These are phyloP conservation scores for Trametopsis cervina DNA, from an alignment of 768 basidiomycete genomes.

Conservation along the genomic window DNA sequence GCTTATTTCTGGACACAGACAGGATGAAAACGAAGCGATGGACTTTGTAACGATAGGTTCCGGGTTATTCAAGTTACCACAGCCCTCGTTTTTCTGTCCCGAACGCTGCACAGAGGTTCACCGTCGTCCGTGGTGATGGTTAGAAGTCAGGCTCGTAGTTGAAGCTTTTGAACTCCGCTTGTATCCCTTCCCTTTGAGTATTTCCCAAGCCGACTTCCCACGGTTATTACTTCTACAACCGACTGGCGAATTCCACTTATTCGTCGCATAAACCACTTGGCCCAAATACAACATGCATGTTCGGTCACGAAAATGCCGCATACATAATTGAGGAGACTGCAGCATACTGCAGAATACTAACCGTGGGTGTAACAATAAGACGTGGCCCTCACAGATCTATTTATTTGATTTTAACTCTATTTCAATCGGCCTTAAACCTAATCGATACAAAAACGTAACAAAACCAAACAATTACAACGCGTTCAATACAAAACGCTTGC, in stretches of 20 bases:
- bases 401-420: background rate
- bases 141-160: constrained; percentile 20
- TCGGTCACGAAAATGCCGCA: too few relatives aligned
- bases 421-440: constrained; percentile 10
- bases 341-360: too few relatives aligned
- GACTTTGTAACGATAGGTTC: constrained; percentile 10
- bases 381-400: too few relatives aligned
- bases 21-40: constrained; percentile 17
- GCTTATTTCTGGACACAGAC: constrained; percentile 40
- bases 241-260: too few relatives aligned
- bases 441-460: constrained; percentile 9
- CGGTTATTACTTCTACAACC: constrained; percentile 9
- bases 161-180: constrained; percentile 22
- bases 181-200: constrained; percentile 10
- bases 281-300: too few relatives aligned
- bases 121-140: constrained; percentile 24
- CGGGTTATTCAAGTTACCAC: constrained; percentile 18
- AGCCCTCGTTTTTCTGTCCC: constrained; percentile 18
- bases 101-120: constrained; percentile 11
- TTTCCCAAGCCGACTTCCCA: constrained; percentile 13
- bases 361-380: too few relatives aligned
- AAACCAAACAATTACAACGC: constrained; percentile 24
- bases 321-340: too few relatives aligned
- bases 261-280: too few relatives aligned
- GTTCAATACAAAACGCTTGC: constrained; percentile 27